phyloP scores from a whole-genome alignment of 225 moss, liverwort and hornwort genomes.

The Antitrichia curtipendula region DNA sequence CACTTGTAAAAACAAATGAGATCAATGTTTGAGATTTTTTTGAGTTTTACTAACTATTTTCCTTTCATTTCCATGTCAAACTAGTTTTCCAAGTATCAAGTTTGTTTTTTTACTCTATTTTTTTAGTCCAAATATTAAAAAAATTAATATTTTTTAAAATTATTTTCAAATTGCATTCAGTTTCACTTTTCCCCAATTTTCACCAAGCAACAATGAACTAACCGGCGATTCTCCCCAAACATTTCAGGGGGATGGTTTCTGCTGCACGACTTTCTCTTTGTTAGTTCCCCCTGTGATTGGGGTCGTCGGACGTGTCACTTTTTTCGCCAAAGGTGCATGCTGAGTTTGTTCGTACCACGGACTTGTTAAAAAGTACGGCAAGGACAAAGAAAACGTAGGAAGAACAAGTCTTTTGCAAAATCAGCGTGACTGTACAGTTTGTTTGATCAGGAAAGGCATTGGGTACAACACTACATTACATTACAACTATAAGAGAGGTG shows the following conservation, averaged over 20 bases:
- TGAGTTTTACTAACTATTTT: background rate
- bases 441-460: background rate
- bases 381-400: background rate
- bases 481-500: background rate
- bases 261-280: background rate
- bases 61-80: too few species aligned
- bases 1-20: background rate
- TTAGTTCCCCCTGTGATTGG: background rate
- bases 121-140: background rate
- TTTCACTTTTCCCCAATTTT: background rate
- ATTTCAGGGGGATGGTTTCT: background rate
- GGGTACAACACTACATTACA: background rate
- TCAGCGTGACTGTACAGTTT: background rate
- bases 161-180: background rate
- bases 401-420: background rate
- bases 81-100: fast-evolving
- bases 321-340: background rate
- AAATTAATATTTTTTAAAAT: too few species aligned
- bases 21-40: fast-evolving
- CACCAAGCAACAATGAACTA: background rate
- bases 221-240: background rate
- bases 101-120: background rate
- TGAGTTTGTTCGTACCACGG: background rate
- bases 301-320: background rate
- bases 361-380: background rate